phyloP scores from a whole-genome alignment of 2,329 filamentous ascomycete genomes.

The Simplicillium aogashimaense region DNA sequence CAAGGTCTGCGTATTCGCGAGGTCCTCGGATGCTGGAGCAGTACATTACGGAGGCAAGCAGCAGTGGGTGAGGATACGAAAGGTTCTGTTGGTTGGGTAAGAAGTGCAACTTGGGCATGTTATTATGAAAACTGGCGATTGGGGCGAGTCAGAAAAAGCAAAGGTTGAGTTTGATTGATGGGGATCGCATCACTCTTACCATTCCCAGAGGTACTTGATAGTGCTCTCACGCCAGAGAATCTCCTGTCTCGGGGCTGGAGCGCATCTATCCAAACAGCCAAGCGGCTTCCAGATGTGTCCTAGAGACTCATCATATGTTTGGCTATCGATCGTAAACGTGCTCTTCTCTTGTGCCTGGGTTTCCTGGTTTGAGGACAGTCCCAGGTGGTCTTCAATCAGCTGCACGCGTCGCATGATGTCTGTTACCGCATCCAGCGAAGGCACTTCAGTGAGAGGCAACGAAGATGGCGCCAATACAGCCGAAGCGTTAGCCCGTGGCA shows the following conservation, averaged over 20 bases:
- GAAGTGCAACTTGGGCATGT: slow-evolving; percentile 33
- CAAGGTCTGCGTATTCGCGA: slow-evolving; percentile 21
- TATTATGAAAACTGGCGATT: slow-evolving; percentile 27
- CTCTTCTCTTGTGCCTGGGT: slow-evolving; percentile 7
- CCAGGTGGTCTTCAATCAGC: slow-evolving; percentile 16
- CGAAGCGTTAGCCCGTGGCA: slow-evolving; percentile 27
- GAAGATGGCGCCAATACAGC: slow-evolving; percentile 2
- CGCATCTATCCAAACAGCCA: slow-evolving; percentile 15
- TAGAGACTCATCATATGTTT: slow-evolving; percentile 1
- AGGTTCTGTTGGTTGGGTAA: slow-evolving; percentile 30
- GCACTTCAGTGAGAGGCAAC: slow-evolving; percentile 2
- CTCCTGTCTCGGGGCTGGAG: slow-evolving; percentile 12
- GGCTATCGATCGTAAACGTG: slow-evolving; percentile 3
- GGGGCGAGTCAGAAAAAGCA: background rate
- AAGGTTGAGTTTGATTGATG: slow-evolving; percentile 7
- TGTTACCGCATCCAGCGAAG: slow-evolving; percentile 5
- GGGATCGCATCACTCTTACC: slow-evolving; percentile 3
- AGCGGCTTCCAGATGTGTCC: slow-evolving; percentile 19
- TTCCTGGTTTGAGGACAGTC: slow-evolving; percentile 10
- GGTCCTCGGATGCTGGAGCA: slow-evolving; percentile 24
- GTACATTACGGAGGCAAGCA: slow-evolving; percentile 33
- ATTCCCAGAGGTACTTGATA: slow-evolving; percentile 23
- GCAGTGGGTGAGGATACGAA: slow-evolving; percentile 28
- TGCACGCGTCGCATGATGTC: slow-evolving; percentile 10
- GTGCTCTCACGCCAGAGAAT: slow-evolving; percentile 20